phyloP scores from a whole-genome alignment of 2,329 filamentous ascomycete species.

The Magnaporthiopsis poae region DNA sequence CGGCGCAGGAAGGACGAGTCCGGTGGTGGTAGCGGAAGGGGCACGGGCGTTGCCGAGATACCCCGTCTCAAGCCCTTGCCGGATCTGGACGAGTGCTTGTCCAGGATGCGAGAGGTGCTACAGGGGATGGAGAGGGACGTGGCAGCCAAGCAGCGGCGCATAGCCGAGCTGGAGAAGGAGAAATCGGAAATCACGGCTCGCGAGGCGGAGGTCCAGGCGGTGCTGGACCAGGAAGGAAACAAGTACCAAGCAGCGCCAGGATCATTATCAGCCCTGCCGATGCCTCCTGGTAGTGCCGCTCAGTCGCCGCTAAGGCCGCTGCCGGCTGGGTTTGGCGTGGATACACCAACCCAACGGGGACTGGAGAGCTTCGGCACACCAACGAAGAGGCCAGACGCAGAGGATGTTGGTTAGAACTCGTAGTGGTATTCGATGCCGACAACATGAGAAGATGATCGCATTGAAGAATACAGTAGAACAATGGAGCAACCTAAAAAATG shows the following conservation, averaged over 20 bases:
- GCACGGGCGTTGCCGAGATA: conserved; percentile 20
- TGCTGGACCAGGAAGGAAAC: conserved; percentile 72
- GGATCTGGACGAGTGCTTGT: conserved; percentile 57
- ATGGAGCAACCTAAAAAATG: background rate
- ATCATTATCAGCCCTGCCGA: background rate
- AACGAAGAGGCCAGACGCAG: conserved; percentile 23
- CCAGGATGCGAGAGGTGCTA: conserved; percentile 52
- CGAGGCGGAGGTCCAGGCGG: conserved; percentile 68
- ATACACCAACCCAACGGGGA: conserved; percentile 25
- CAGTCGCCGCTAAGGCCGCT: conserved; percentile 23
- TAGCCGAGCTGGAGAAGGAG: conserved; percentile 59
- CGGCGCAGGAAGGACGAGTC: conserved; percentile 27
- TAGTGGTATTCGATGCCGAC: background rate
- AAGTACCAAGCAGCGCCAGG: conserved; percentile 40
- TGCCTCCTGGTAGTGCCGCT: conserved; percentile 8
- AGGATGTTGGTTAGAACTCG: conserved; percentile 14
- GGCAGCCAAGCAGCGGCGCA: conserved; percentile 47
- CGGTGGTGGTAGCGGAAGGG: conserved; percentile 22
- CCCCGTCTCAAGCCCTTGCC: conserved; percentile 71
- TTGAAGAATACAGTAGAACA: background rate
- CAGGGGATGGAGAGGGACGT: conserved; percentile 54
- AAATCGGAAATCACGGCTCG: conserved; percentile 57
- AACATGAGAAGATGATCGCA: background rate
- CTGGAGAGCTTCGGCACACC: conserved; percentile 39
- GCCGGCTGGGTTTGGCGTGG: conserved; percentile 7